These are phyloP conservation scores for Postia placenta DNA, from an alignment of 768 basidiomycete species.

Conservation along the genomic window DNA sequence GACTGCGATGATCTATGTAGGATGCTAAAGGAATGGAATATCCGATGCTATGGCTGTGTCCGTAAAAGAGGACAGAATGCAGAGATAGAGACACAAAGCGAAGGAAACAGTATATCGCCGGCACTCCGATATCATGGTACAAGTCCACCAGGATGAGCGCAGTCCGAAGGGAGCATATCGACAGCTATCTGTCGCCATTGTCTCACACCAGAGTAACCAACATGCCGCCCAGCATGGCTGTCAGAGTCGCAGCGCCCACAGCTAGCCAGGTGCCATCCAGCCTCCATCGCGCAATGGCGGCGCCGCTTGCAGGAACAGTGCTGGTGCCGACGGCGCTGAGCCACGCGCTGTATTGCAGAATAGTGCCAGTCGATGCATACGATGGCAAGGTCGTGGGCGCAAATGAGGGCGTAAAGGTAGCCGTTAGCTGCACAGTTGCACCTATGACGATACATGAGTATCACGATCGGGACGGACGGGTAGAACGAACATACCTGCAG, in stretches of 20 bases:
- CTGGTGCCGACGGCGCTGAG: constrained; percentile 20
- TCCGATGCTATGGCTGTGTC: too few relatives aligned
- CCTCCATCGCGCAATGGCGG: not conserved
- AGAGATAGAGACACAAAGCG: not conserved
- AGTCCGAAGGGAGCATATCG: not conserved
- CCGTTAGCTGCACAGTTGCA: constrained; percentile 17
- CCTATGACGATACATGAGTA: constrained; percentile 8
- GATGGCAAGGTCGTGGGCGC: constrained; percentile 17
- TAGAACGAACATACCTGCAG: constrained; percentile 15
- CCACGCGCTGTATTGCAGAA: constrained; percentile 27
- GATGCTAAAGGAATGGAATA: too few relatives aligned
- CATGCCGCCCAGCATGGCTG: constrained; percentile 8
- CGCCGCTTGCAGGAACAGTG: constrained; percentile 16
- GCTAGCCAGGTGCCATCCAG: constrained; percentile 7
- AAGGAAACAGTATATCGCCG: not conserved
- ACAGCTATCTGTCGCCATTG: not conserved
- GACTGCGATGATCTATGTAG: too few relatives aligned
- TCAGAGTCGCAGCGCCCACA: constrained; percentile 1
- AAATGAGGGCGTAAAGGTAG: constrained; percentile 29
- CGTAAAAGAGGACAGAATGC: not conserved
- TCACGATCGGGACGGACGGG: not conserved
- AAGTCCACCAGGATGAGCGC: not conserved
- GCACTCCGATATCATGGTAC: not conserved
- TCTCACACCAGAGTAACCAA: constrained; percentile 10
- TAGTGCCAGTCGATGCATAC: constrained; percentile 21